Base-by-base conservation (phyloP, 768 basidiomycete genomes). In the Boletus reticulatus region DNA sequence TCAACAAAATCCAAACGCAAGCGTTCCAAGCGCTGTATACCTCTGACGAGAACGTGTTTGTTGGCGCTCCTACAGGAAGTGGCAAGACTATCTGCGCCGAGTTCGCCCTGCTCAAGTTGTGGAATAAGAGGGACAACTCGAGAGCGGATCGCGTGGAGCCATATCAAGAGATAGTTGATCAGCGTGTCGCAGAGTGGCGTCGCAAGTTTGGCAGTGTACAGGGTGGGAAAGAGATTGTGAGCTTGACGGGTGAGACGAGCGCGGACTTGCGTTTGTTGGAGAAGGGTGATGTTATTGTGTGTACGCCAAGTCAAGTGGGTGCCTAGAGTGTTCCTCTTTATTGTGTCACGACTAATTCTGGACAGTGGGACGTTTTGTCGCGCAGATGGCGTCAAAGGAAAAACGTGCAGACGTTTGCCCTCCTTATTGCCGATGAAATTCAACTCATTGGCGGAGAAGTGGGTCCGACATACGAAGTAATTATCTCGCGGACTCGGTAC, bases 1-100 rank as follows among this genome's bases (percentile, higher is more conserved):
- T 98, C 80, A 98, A 98, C 82, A 99, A 98, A 73, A 98, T 98
- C 58, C 97, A 98, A 69, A 98, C 94, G 0, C 97, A 98, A 72
- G 95, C 97, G 43, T 98, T 99, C 87, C 94, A 98, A 64, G 95
- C 96, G 0, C 79, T 99, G 0, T 99, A 98, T 70, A 94, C 92
- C 0, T 87, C 93, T 0, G 95, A 98, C 65, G 97, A 98, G 66
- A 98, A 96, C 63, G 88, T 96, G 41, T 95, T 98, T 67, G 86
- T 99, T 53, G 95, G 94, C 19, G 97, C 96, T 0, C 96, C 97
- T 0, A 94, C 97, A 0, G 96, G 97, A 22, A 93, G 90, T 48
- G 96, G 97, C 13, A 98, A 99, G 80, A 98, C 96, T 0, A 89
- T 98, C 41, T 96, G 94, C 61, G 97, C 95, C 0, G 97, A 99